Conservation (phyloP, 2,329 filamentous ascomycete genomes). For the Cordyceps tenuipes region DNA sequence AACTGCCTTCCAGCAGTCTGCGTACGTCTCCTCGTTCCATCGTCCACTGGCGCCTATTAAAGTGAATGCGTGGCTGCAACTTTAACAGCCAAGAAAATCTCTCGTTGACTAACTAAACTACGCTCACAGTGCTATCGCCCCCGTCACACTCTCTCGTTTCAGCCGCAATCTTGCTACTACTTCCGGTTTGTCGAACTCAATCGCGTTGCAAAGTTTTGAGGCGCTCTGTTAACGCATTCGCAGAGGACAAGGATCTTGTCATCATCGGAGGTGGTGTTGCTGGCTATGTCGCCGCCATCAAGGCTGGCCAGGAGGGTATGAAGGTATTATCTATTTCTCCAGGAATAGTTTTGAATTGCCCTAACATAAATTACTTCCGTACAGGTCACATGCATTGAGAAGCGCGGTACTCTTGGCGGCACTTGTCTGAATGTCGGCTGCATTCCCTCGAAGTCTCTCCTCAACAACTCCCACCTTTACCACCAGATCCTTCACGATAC, state of each 20-base stretch:
- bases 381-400: conserved; percentile 95
- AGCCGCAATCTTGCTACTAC: conserved; percentile 51
- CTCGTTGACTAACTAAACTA: conserved; percentile 16
- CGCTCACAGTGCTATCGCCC: conserved; percentile 35
- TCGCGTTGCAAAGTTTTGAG: neutral
- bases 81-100: conserved; percentile 11
- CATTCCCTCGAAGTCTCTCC: conserved; percentile 97
- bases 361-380: conserved; percentile 12
- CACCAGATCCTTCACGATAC: conserved; percentile 96
- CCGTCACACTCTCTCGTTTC: conserved; percentile 41
- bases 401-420: conserved; percentile 87
- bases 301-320: conserved; percentile 92
- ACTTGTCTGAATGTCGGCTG: conserved; percentile 99
- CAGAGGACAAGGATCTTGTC: conserved; percentile 92
- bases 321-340: conserved; percentile 54
- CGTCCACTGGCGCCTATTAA: neutral
- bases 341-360: neutral
- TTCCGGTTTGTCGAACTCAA: conserved; percentile 37
- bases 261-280: conserved; percentile 98
- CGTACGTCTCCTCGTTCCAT: conserved; percentile 31
- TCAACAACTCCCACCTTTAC: conserved; percentile 99
- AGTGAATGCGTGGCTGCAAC: neutral
- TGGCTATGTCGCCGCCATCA: conserved; percentile 98
- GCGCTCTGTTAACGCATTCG: conserved; percentile 29
- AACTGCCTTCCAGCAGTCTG: conserved; percentile 42